phyloP scores from a whole-genome alignment of 495 filamentous ascomycete genomes.

The Penicillium diatomitis region DNA sequence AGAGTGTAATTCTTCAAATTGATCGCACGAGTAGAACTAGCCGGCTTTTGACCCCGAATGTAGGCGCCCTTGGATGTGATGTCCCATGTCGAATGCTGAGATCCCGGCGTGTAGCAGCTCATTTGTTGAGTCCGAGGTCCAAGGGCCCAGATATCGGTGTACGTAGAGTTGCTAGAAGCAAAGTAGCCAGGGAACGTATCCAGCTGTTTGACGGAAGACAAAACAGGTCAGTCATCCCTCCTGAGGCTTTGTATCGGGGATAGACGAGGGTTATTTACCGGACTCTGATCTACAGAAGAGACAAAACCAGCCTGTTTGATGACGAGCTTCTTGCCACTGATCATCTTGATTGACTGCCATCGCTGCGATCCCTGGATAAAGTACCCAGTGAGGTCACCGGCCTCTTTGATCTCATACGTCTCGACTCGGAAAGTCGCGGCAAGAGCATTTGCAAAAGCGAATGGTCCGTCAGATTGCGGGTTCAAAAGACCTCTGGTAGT shows the following conservation, averaged over 20 bases:
- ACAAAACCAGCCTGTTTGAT: not conserved
- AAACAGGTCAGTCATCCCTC: not conserved
- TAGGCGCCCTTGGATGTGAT: not conserved
- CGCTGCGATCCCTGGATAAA: slow-evolving; percentile 1
- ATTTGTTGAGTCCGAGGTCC: not conserved
- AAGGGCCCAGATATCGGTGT: not conserved
- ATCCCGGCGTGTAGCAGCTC: not conserved
- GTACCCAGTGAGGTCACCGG: not conserved
- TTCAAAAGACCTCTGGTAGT: not conserved
- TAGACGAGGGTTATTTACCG: not conserved
- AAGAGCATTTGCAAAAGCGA: not conserved
- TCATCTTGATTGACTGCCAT: slow-evolving; percentile 1
- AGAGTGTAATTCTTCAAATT: not conserved
- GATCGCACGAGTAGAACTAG: not conserved
- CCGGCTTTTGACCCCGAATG: slow-evolving; percentile 1
- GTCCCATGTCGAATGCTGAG: slow-evolving; percentile 1
- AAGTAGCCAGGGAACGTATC: not conserved
- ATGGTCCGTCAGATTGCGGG: not conserved
- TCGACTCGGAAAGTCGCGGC: not conserved
- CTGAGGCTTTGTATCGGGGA: not conserved
- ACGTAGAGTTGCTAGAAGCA: not conserved
- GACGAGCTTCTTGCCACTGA: not conserved
- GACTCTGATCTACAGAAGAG: slow-evolving; percentile 2
- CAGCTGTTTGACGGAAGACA: not conserved
- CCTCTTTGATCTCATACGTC: not conserved